A percentile compares a stretch with the other conserved stretches of the same genome.
These are phyloP conservation scores for Lasiodiplodia theobromae DNA, from an alignment of 2,329 filamentous ascomycete species.

Conservation along the genomic window DNA sequence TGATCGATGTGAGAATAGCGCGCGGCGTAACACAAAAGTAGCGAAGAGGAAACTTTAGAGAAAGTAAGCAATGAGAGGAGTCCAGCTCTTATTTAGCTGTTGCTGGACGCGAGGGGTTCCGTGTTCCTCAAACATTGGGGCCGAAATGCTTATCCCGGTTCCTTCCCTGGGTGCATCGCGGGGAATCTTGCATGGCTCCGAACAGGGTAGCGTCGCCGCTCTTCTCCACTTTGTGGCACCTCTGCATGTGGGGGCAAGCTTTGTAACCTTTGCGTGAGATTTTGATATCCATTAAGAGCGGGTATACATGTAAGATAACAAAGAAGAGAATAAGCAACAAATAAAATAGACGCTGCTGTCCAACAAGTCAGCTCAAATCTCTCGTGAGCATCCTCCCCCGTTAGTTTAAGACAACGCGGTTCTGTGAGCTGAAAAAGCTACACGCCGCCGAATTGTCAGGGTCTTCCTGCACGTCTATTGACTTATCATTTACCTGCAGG, in stretches of 20 bases:
- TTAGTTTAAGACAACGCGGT: not conserved
- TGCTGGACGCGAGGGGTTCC: not conserved
- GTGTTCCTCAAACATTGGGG: not conserved
- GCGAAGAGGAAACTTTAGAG: not conserved
- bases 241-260: not conserved
- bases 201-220: not conserved
- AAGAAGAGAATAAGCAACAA: not conserved
- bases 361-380: not conserved
- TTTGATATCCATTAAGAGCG: not conserved
- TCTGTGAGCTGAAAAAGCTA: slow-evolving; percentile 14
- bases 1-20: too few species aligned
- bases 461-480: slow-evolving; percentile 12
- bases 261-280: not conserved
- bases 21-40: not conserved
- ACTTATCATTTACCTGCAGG: slow-evolving; percentile 14
- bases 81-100: not conserved
- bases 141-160: not conserved
- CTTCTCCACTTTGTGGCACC: not conserved
- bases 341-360: not conserved
- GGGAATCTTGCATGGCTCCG: not conserved
- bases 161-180: not conserved
- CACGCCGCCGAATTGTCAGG: slow-evolving; percentile 9
- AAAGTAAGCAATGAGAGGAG: not conserved
- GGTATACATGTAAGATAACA: not conserved
- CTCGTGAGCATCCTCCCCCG: not conserved